These are phyloP conservation scores for Rhodotorula sp. DNA, from an alignment of 1,284 basidiomycete genomes.

Conservation along the genomic window DNA sequence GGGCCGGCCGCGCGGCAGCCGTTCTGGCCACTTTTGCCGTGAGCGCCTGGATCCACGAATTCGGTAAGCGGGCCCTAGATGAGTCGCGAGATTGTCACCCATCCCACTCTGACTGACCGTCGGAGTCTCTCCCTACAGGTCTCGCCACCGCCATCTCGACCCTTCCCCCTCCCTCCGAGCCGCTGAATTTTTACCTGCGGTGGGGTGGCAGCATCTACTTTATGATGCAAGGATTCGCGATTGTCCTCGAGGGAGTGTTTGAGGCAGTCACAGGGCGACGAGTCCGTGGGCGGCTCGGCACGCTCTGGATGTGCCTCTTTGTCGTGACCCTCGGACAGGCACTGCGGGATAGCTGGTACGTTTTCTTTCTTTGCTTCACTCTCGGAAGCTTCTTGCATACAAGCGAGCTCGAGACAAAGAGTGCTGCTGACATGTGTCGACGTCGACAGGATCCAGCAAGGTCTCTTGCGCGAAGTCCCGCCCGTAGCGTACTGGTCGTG, in stretches of 20 bases:
- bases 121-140: conserved; percentile 1
- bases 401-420: not conserved
- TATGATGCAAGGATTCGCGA: conserved; percentile 37
- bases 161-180: not conserved
- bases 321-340: not conserved
- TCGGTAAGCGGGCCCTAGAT: conserved; percentile 7
- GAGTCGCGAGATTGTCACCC: not conserved
- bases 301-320: conserved; percentile 27
- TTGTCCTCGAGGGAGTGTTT: conserved; percentile 36
- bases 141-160: conserved; percentile 19
- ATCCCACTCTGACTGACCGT: too few relatives aligned
- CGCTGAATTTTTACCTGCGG: conserved; percentile 9
- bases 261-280: conserved; percentile 13
- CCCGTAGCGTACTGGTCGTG: conserved; percentile 23
- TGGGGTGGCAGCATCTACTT: conserved; percentile 39
- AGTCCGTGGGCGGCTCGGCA: conserved; percentile 30
- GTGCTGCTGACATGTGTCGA: not conserved
- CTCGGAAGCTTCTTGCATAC: not conserved
- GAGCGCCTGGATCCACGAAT: conserved; percentile 34
- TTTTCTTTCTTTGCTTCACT: not conserved
- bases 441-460: conserved; percentile 15
- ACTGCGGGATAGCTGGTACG: conserved; percentile 20
- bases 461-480: conserved; percentile 29
- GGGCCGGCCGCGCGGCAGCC: conserved; percentile 7
- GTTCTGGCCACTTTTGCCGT: conserved; percentile 31